Conservation (phyloP, 208 protist species). For the Strigomonas culicis region DNA sequence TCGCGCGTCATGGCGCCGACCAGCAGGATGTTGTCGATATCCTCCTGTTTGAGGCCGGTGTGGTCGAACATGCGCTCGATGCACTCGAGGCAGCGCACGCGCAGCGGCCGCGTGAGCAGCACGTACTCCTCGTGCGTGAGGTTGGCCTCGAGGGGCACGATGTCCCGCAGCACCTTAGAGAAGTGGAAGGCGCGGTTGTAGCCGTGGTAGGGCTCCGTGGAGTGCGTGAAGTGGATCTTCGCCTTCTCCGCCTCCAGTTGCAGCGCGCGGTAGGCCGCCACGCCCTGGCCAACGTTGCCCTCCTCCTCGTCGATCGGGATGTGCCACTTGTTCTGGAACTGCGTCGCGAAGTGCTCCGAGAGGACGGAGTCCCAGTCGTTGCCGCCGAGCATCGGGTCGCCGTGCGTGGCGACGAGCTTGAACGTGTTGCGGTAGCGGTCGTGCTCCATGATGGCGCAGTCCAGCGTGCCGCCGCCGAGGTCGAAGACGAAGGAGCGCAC, state of each 20-base stretch:
- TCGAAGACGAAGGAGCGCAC: slow-evolving; percentile 86
- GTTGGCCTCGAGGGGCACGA: slow-evolving; percentile 83
- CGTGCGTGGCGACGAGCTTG: slow-evolving; percentile 83
- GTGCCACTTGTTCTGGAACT: slow-evolving; percentile 88
- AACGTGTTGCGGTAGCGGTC: slow-evolving; percentile 55
- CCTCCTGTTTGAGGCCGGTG: slow-evolving; percentile 39
- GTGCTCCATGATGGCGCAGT: slow-evolving; percentile 90
- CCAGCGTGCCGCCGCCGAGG: slow-evolving; percentile 89
- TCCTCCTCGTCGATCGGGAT: slow-evolving; percentile 83
- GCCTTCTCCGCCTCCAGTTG: slow-evolving; percentile 80
- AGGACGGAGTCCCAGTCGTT: slow-evolving; percentile 90
- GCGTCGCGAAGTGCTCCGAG: slow-evolving; percentile 69
- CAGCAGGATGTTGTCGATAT: slow-evolving; percentile 85
- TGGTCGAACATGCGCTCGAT: slow-evolving; percentile 74
- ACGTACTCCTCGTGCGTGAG: slow-evolving; percentile 86
- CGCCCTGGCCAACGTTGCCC: slow-evolving; percentile 80
- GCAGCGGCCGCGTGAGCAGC: slow-evolving; percentile 72
- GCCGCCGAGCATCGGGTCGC: slow-evolving; percentile 87
- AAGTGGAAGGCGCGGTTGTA: slow-evolving; percentile 90
- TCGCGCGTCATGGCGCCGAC: slow-evolving; percentile 91
- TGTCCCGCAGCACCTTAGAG: slow-evolving; percentile 75
- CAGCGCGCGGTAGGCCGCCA: slow-evolving; percentile 67
- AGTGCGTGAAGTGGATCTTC: slow-evolving; percentile 91
- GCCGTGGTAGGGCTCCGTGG: slow-evolving; percentile 83
- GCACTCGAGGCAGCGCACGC: slow-evolving; percentile 76